Evolutionary conservation across 192 early-diverging fungal genomes (phyloP), one percentile per base, ranked within the genome.

Genomic region (Chytriomyces confervae): DNA sequence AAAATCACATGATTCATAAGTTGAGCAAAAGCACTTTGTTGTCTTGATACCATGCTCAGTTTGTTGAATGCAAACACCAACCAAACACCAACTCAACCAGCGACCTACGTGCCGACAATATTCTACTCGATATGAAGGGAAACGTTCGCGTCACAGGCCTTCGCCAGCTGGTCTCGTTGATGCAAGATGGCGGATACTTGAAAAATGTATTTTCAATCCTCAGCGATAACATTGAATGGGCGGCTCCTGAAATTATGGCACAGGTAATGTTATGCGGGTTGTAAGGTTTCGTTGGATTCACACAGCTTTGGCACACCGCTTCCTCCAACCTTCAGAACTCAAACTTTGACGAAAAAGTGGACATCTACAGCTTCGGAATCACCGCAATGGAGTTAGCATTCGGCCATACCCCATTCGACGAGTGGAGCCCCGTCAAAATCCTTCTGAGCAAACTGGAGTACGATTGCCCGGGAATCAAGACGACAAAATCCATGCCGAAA

Each of bases 1-100:
- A 84, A 5, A 88, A 87, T 66, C 72, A 80, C 45, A 82, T 91
- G 82, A 87, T 91, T 57, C 90, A 91, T 76, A 91, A 91, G 87
- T 89, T 50, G 29, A 75, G 66, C 1, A 27, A 23, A 18, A 45
- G 6, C 16, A 29, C 16, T 67, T 23, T 23, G 10, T 0, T 2
- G 79, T 61, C 46, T 81, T 68, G 10, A n/a, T 11, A 3, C 8
- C 36, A 36, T 16, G 3, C 66, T 49, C 11, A 2, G 36, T 36
- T 36, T 36, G 36, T 36, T 36, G 36, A 36, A 36, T 36, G 4
- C 4, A 36, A 36, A 36, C 36, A 29, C 5, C 45, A 73, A 18
- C 57, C 4, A 77, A 0, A 36, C 36, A 36, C 36, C 36, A 79
- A 47, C 7, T 2, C 16, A 43, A 3, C 18, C 50, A 89, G 88